These are phyloP conservation scores for Rhodocollybia butyracea DNA, from an alignment of 768 basidiomycete species.

Conservation along the genomic window DNA sequence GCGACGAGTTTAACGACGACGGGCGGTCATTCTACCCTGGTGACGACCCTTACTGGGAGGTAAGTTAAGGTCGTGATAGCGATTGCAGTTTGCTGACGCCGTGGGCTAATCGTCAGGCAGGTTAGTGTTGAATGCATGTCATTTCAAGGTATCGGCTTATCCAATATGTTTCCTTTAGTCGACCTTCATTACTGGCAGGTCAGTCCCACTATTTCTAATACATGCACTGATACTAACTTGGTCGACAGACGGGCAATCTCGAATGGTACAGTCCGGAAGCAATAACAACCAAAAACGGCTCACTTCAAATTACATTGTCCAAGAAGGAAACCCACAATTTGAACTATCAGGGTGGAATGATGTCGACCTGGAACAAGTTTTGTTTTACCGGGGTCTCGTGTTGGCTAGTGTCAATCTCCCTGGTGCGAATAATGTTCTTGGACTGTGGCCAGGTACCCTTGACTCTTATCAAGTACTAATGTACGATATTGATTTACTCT, in stretches of 20 bases:
- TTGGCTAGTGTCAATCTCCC: conserved; percentile 45
- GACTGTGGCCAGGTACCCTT: neutral
- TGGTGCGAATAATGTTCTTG: conserved; percentile 37
- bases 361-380: conserved; percentile 53
- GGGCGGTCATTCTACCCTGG: conserved; percentile 71
- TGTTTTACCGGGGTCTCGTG: conserved; percentile 81
- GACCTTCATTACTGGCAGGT: conserved; percentile 67
- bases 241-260: conserved; percentile 50
- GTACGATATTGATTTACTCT: conserved; percentile 3
- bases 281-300: conserved; percentile 67
- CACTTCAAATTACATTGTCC: conserved; percentile 66
- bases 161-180: too few relatives aligned
- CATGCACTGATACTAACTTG: conserved; percentile 1
- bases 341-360: conserved; percentile 44
- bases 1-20: conserved; percentile 78
- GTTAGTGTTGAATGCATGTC: too few relatives aligned
- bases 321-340: conserved; percentile 64
- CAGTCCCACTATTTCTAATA: too few relatives aligned
- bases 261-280: conserved; percentile 78
- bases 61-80: conserved; percentile 16
- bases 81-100: neutral
- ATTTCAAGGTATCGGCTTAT: conserved; percentile 24
- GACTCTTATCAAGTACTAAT: too few relatives aligned
- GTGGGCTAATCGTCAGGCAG: neutral
- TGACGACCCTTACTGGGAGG: conserved; percentile 61